These are phyloP conservation scores for Venturia carpophila DNA, from an alignment of 2,329 filamentous ascomycete species.

Conservation along the genomic window DNA sequence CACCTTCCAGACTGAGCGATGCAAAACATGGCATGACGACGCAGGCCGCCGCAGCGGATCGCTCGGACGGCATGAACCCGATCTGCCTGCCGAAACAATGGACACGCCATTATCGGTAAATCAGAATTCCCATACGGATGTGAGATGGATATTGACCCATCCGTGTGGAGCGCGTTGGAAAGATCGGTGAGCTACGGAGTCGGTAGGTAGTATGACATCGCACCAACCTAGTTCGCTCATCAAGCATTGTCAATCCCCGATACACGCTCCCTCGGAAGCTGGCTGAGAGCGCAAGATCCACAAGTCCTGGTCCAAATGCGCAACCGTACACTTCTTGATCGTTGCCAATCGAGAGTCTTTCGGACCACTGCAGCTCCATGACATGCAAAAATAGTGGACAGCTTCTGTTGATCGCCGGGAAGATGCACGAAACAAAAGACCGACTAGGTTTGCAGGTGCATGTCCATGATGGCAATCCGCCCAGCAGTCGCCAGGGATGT, in stretches of 20 bases:
- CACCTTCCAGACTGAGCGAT: background rate
- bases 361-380: background rate
- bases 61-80: background rate
- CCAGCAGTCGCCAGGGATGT: background rate
- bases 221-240: background rate
- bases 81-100: background rate
- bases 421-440: background rate
- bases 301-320: background rate
- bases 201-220: background rate
- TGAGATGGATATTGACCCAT: background rate
- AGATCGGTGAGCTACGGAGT: background rate
- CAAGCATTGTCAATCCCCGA: background rate
- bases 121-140: background rate
- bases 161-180: background rate
- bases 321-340: background rate
- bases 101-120: background rate
- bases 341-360: background rate
- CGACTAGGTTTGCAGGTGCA: conserved; percentile 3
- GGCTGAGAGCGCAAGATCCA: background rate
- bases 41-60: background rate
- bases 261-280: background rate
- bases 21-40: background rate
- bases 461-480: background rate
- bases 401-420: background rate
- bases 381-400: background rate